A percentile compares a stretch with the other conserved stretches of the same genome.
These are phyloP conservation scores for Fusarium buharicum DNA, from an alignment of 2,329 filamentous ascomycete genomes.

Conservation along the genomic window DNA sequence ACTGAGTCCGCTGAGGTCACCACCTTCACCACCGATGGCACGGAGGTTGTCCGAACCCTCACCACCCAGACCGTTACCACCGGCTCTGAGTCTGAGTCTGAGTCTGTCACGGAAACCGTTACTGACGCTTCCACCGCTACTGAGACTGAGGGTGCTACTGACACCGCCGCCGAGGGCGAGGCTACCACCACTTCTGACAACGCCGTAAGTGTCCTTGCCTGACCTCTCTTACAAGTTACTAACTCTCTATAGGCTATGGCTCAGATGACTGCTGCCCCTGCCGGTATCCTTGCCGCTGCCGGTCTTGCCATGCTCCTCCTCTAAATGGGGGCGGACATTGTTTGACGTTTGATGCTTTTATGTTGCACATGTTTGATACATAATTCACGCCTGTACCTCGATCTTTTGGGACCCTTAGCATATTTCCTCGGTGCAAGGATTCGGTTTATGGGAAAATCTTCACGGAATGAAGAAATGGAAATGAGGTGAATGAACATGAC, in stretches of 20 bases:
- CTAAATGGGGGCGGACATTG: slow-evolving; percentile 48
- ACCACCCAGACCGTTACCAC: slow-evolving; percentile 32
- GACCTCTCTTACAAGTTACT: not conserved
- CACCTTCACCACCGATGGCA: slow-evolving; percentile 38
- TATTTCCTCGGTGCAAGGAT: slow-evolving; percentile 39
- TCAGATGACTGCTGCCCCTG: slow-evolving; percentile 58
- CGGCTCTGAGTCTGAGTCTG: slow-evolving; percentile 23
- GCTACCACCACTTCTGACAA: slow-evolving; percentile 41
- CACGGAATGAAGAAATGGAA: slow-evolving; percentile 42
- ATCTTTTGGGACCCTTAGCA: slow-evolving; percentile 45
- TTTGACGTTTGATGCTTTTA: slow-evolving; percentile 44
- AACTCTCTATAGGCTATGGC: slow-evolving; percentile 45
- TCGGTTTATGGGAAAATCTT: slow-evolving; percentile 43
- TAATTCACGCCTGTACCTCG: slow-evolving; percentile 54
- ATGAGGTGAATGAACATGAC: slow-evolving; percentile 47
- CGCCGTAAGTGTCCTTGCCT: slow-evolving; percentile 46
- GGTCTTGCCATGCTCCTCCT: slow-evolving; percentile 62
- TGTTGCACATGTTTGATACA: slow-evolving; percentile 56
- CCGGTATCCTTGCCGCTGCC: slow-evolving; percentile 60
- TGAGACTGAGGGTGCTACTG: slow-evolving; percentile 20
- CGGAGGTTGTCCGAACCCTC: slow-evolving; percentile 36
- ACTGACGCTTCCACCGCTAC: slow-evolving; percentile 9
- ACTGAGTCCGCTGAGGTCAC: slow-evolving; percentile 29
- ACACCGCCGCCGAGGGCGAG: slow-evolving; percentile 22
- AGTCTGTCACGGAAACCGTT: slow-evolving; percentile 5